phyloP scores from a whole-genome alignment of 805 yeast genomes.

The Barnettozyma pratensis region DNA sequence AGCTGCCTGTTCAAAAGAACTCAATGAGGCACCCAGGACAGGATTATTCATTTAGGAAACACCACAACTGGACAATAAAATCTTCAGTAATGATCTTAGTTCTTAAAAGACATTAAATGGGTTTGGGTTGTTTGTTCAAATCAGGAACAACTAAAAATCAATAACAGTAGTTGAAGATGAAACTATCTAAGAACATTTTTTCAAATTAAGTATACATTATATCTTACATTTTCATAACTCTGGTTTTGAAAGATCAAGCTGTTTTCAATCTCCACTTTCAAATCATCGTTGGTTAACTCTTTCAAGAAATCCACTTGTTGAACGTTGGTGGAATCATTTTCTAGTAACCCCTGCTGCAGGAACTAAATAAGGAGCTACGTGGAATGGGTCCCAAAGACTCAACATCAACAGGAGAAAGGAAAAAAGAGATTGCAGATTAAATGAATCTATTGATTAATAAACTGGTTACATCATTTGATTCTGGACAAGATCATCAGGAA shows the following conservation, averaged over 20 bases:
- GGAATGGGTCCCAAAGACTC: too few relatives aligned
- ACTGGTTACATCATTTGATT: too few relatives aligned
- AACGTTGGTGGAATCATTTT: too few relatives aligned
- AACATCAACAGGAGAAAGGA: too few relatives aligned
- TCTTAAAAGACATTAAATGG: constrained; percentile 37
- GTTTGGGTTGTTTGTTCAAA: constrained; percentile 31
- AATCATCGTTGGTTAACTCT: constrained; percentile 12
- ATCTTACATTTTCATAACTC: too few relatives aligned
- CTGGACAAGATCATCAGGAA: too few relatives aligned
- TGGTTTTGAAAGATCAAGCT: constrained; percentile 6
- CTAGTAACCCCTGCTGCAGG: too few relatives aligned
- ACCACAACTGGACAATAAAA: constrained; percentile 32
- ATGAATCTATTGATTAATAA: too few relatives aligned
- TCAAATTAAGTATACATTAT: constrained; percentile 7
- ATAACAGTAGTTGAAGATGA: constrained; percentile 37
- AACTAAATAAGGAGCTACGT: too few relatives aligned
- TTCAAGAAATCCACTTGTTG: background rate
- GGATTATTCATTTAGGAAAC: constrained; percentile 40
- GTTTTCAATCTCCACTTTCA: constrained; percentile 21
- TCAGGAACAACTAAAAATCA: constrained; percentile 33
- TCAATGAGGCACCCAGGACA: constrained; percentile 33
- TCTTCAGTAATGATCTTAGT: constrained; percentile 27
- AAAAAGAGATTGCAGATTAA: too few relatives aligned
- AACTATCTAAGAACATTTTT: constrained; percentile 33
- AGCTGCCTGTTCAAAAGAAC: constrained; percentile 31